These are phyloP conservation scores for Leptographium flavum DNA, from an alignment of 2,329 filamentous ascomycete species.

Conservation along the genomic window DNA sequence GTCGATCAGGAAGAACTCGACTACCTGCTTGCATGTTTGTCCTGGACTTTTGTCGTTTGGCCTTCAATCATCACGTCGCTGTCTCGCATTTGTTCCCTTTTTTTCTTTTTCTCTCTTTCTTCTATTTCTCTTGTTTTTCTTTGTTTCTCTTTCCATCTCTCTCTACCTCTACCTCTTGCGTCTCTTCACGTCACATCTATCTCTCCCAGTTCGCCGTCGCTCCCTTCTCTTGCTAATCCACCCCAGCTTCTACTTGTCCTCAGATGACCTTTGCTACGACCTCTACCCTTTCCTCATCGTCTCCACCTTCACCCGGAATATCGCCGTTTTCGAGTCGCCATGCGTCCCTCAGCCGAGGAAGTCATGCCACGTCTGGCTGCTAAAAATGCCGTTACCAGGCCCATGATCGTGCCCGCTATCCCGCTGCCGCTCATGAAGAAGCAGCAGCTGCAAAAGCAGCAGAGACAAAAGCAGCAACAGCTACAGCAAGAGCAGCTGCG, in stretches of 20 bases:
- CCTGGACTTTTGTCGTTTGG: too few species aligned
- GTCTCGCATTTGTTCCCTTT: too few species aligned
- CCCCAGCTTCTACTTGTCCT: not conserved
- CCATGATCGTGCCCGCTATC: slow-evolving; percentile 9
- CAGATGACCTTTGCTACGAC: not conserved
- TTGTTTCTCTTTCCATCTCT: not conserved
- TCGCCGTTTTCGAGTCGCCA: not conserved
- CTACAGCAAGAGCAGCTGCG: not conserved
- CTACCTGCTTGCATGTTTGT: too few species aligned
- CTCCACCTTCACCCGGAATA: not conserved
- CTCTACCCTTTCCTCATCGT: not conserved
- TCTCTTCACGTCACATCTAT: not conserved
- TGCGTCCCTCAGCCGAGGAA: slow-evolving; percentile 7
- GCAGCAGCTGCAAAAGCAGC: slow-evolving; percentile 8
- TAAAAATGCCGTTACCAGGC: slow-evolving; percentile 3
- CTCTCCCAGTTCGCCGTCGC: too few species aligned
- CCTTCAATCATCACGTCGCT: too few species aligned
- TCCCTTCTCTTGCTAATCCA: not conserved
- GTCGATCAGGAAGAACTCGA: too few species aligned
- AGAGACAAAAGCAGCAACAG: slow-evolving; percentile 2
- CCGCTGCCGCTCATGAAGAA: slow-evolving; percentile 10
- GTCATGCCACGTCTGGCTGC: slow-evolving; percentile 1
- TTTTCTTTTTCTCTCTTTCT: too few species aligned
- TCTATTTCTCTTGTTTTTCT: too few species aligned
- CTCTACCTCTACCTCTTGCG: not conserved